A percentile compares a stretch with the other conserved stretches of the same genome.
phyloP scores from a whole-genome alignment of 2,329 filamentous ascomycete genomes.

The Aspergillus arachidicola region DNA sequence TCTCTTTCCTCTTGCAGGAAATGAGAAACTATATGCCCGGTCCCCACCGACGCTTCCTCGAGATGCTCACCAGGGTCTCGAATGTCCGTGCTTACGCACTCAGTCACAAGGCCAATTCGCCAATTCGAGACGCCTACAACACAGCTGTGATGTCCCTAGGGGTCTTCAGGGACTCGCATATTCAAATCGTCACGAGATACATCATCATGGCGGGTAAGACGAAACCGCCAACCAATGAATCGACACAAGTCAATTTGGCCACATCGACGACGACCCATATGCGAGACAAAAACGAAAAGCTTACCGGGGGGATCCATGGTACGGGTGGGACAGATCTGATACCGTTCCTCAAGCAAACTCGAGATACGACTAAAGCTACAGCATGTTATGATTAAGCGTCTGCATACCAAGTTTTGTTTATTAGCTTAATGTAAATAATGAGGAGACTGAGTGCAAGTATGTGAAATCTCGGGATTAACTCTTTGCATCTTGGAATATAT shows the following conservation, averaged over 20 bases:
- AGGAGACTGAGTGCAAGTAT: neutral
- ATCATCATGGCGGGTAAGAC: slow-evolving; percentile 50
- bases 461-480: neutral
- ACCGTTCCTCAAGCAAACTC: slow-evolving; percentile 55
- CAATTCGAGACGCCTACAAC: slow-evolving; percentile 50
- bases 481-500: neutral
- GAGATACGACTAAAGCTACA: slow-evolving; percentile 53
- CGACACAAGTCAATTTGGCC: slow-evolving; percentile 44
- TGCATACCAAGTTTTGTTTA: neutral
- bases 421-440: neutral
- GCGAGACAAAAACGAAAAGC: slow-evolving; percentile 31
- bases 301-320: slow-evolving; percentile 45
- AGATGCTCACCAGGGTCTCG: slow-evolving; percentile 47
- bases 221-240: slow-evolving; percentile 16
- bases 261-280: slow-evolving; percentile 46
- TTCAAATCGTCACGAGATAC: slow-evolving; percentile 56
- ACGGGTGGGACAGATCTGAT: slow-evolving; percentile 58
- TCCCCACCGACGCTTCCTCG: slow-evolving; percentile 54
- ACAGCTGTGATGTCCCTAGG: slow-evolving; percentile 49
- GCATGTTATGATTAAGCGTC: slow-evolving; percentile 29
- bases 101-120: slow-evolving; percentile 32
- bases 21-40: slow-evolving; percentile 60
- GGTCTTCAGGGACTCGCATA: slow-evolving; percentile 54
- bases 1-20: slow-evolving; percentile 37
- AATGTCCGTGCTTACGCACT: slow-evolving; percentile 52